Evolutionary conservation across 345 rosid species (phyloP).

Genomic region (Eutrema japonicum): DNA sequence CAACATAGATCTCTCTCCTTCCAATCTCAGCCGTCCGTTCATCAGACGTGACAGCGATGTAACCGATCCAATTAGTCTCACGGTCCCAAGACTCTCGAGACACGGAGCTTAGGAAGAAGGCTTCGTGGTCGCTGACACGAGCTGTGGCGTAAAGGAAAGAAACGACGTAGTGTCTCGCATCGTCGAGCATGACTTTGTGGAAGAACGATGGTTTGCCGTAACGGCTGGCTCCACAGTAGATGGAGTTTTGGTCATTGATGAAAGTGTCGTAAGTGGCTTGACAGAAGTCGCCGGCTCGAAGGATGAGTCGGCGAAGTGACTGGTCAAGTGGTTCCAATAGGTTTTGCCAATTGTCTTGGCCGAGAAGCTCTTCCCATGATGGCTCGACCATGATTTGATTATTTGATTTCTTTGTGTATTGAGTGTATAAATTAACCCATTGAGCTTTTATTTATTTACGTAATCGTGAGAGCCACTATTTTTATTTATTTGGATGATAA

Average conservation of each 20-base stretch:
- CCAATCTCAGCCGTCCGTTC: constrained; percentile 55
- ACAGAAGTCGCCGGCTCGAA: constrained; percentile 83
- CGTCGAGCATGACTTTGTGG: constrained; percentile 65
- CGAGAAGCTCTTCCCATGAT: constrained; percentile 66
- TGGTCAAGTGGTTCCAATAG: constrained; percentile 74
- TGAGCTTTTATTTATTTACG: constrained; percentile 5
- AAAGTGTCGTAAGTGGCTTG: constrained; percentile 93
- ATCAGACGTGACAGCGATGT: constrained; percentile 68
- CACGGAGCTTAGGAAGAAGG: constrained; percentile 66
- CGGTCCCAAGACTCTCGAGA: constrained; percentile 91
- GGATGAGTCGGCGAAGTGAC: constrained; percentile 65
- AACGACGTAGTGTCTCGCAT: constrained; percentile 57
- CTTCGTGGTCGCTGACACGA: constrained; percentile 60
- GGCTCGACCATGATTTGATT: constrained; percentile 44
- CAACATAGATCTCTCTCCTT: constrained; percentile 75
- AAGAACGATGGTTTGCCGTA: constrained; percentile 71
- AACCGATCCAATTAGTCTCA: constrained; percentile 93
- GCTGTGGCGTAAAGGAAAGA: constrained; percentile 74
- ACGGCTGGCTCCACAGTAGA: constrained; percentile 76
- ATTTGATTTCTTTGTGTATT: constrained; percentile 25
- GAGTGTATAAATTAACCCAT: neutral
- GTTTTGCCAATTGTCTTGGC: constrained; percentile 63
- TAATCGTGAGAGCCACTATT: constrained; percentile 38
- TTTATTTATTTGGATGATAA: neutral
- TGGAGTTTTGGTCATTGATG: constrained; percentile 79